Conservation (phyloP, 805 yeast genomes). For the Metschnikowia reukaufii region DNA sequence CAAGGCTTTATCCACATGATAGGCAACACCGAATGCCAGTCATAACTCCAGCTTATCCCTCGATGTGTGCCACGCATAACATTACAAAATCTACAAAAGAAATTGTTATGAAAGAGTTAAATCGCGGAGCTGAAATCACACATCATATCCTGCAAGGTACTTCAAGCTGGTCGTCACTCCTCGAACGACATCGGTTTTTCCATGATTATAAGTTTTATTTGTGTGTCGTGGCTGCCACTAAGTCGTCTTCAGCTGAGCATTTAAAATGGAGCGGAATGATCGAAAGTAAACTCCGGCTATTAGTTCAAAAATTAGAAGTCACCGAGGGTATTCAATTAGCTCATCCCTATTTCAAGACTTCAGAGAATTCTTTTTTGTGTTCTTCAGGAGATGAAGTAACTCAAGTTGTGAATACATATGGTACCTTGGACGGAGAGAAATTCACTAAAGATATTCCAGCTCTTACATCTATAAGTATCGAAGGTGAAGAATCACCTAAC, state of each 20-base stretch:
- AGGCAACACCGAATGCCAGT: constrained; percentile 95
- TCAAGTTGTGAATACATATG: constrained; percentile 60
- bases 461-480: no score
- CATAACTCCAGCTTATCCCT: constrained; percentile 96
- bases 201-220: constrained; percentile 81
- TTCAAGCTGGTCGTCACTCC: constrained; percentile 71
- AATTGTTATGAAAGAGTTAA: constrained; percentile 75
- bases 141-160: constrained; percentile 64
- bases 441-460: no score
- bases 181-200: constrained; percentile 80
- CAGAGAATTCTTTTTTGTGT: constrained; percentile 48
- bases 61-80: constrained; percentile 99
- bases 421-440: constrained; percentile 56
- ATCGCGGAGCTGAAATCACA: constrained; percentile 71
- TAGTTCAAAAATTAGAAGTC: constrained; percentile 82
- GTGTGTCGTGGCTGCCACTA: constrained; percentile 76
- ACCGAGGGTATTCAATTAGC: constrained; percentile 76
- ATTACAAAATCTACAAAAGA: constrained; percentile 85
- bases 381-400: constrained; percentile 48
- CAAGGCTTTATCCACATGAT: constrained; percentile 84
- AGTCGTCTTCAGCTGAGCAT: constrained; percentile 76
- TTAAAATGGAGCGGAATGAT: constrained; percentile 90
- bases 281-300: constrained; percentile 77
- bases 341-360: constrained; percentile 85
- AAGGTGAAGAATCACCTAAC: not conserved